Percentiles rank a stretch among this genome's conserved stretches.
Evolutionary conservation across 768 basidiomycete species (phyloP).

Genomic region (Tylopilus plumbeoviolaceoides): DNA sequence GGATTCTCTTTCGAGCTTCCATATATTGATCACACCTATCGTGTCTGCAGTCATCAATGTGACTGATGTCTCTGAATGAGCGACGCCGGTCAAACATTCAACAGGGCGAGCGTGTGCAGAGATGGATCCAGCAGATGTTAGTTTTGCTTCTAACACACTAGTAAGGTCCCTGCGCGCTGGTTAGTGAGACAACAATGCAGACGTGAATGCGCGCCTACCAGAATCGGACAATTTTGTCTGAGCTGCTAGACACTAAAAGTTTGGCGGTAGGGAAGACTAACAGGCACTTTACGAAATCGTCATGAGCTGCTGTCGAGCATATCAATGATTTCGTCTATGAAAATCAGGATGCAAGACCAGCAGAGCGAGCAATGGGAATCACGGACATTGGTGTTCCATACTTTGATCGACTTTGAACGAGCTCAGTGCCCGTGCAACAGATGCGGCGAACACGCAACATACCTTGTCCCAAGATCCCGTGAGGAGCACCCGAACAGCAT

Average conservation of each 20-base stretch:
- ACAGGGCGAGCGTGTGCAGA: conserved; percentile 88
- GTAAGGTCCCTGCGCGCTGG: conserved; percentile 58
- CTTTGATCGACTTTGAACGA: conserved; percentile 64
- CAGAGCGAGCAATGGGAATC: neutral
- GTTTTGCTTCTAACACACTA: conserved; percentile 33
- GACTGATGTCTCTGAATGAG: conserved; percentile 41
- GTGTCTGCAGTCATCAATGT: conserved; percentile 84
- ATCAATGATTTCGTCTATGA: conserved; percentile 65
- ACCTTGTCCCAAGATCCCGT: conserved; percentile 96
- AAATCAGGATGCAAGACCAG: neutral
- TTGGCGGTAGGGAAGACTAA: conserved; percentile 61
- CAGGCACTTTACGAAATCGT: conserved; percentile 88
- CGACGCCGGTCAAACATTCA: conserved; percentile 64
- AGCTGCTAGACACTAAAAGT: conserved; percentile 80
- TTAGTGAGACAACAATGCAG: neutral
- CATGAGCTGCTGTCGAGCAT: conserved; percentile 72
- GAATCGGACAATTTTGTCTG: conserved; percentile 83
- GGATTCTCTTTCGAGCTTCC: conserved; percentile 54
- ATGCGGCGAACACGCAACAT: conserved; percentile 8
- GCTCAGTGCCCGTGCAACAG: conserved; percentile 7
- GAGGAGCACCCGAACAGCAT: conserved; percentile 53
- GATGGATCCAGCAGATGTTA: conserved; percentile 61
- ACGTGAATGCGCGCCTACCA: conserved; percentile 52
- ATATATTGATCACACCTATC: conserved; percentile 84
- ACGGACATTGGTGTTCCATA: conserved; percentile 77